These are phyloP conservation scores for Leishmania tropica DNA, from an alignment of 208 protist species.

Conservation along the genomic window DNA sequence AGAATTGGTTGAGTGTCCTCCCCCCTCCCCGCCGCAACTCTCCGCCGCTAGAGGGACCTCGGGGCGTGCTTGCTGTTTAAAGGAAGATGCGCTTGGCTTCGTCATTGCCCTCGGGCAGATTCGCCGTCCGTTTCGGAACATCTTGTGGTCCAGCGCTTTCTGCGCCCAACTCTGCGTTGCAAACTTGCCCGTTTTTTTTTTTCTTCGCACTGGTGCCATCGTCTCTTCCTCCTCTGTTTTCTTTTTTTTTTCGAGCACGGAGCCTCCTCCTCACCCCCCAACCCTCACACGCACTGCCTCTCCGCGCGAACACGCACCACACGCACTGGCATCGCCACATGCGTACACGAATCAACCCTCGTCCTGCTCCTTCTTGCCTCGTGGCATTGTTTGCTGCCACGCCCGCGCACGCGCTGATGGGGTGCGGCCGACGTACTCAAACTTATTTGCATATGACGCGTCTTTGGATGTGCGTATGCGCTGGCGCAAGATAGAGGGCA, in stretches of 20 bases:
- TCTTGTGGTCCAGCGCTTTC: not conserved
- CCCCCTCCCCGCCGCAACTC: not conserved
- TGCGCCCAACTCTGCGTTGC: not conserved
- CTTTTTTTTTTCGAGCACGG: not conserved
- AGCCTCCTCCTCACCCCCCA: too few species aligned
- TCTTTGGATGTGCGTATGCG: not conserved
- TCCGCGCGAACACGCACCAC: not conserved
- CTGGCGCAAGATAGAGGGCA: not conserved
- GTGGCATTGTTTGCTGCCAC: not conserved
- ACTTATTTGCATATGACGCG: not conserved
- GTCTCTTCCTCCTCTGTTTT: not conserved
- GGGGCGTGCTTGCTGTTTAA: not conserved
- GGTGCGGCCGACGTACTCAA: not conserved
- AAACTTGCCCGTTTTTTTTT: not conserved
- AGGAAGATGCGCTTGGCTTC: not conserved
- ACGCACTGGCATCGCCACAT: not conserved
- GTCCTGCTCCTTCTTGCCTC: not conserved
- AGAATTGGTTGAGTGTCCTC: not conserved
- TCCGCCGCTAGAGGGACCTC: too few species aligned
- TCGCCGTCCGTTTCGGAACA: not conserved
- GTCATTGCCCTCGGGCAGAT: not conserved
- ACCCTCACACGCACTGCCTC: too few species aligned
- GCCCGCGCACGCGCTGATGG: not conserved
- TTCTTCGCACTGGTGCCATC: not conserved
- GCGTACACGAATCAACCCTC: not conserved